Conservation (phyloP, 2,329 filamentous ascomycete species). For the Penicillium sp. region DNA sequence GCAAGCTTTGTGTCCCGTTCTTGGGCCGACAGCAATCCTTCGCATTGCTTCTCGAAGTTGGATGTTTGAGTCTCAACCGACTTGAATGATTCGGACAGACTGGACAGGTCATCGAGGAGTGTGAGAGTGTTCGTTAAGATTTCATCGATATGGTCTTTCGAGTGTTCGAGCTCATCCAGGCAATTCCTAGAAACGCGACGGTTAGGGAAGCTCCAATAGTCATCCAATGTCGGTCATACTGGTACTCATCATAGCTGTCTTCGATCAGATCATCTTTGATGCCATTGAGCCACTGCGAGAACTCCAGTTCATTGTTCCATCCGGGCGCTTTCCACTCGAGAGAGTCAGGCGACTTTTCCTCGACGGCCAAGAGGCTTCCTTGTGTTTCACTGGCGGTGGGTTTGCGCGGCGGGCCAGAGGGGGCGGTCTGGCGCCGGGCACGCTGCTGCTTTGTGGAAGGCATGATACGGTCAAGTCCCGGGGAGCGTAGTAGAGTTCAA, state of each 20-base stretch:
- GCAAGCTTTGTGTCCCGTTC: constrained; percentile 75
- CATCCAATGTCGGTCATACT: constrained; percentile 50
- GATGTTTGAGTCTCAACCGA: constrained; percentile 86
- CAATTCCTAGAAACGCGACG: constrained; percentile 60
- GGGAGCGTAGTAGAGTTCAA: background rate
- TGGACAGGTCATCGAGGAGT: constrained; percentile 73
- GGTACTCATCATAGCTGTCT: constrained; percentile 81
- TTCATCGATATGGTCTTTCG: constrained; percentile 77
- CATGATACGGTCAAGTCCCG: constrained; percentile 20
- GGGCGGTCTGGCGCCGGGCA: constrained; percentile 39
- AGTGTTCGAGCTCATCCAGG: constrained; percentile 76
- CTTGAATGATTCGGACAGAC: constrained; percentile 81
- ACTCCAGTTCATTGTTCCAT: constrained; percentile 57
- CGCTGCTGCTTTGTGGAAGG: constrained; percentile 34
- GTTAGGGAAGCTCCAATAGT: constrained; percentile 10
- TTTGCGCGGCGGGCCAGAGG: constrained; percentile 35
- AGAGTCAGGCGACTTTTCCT: constrained; percentile 5
- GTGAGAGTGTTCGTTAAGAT: constrained; percentile 75
- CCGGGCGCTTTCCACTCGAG: constrained; percentile 11
- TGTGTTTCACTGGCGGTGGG: constrained; percentile 24
- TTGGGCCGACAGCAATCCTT: constrained; percentile 82
- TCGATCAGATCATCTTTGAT: constrained; percentile 71
- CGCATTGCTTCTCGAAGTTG: constrained; percentile 90
- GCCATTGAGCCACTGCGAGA: constrained; percentile 59
- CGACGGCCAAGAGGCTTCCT: constrained; percentile 15